Evolutionary conservation across 2,329 filamentous ascomycete species (phyloP).

Genomic region (Pestalotiopsis sp.): DNA sequence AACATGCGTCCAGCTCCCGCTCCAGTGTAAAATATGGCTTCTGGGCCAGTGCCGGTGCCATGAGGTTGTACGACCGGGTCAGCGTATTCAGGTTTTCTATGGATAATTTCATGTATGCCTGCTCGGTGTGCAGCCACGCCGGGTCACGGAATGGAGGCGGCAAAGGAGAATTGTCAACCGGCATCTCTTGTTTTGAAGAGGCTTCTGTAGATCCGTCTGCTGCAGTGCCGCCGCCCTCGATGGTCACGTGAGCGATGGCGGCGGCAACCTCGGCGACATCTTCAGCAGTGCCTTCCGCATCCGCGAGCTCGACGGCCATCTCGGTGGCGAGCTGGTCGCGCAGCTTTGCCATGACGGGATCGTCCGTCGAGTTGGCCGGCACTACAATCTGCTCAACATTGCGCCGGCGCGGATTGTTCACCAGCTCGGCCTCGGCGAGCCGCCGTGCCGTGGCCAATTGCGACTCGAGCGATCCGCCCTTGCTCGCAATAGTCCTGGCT

Average conservation of each 20-base stretch:
- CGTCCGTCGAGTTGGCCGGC: slow-evolving; percentile 48
- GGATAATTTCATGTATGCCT: slow-evolving; percentile 51
- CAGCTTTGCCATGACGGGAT: slow-evolving; percentile 50
- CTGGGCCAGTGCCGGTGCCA: slow-evolving; percentile 89
- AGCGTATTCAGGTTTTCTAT: slow-evolving; percentile 78
- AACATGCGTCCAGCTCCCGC: slow-evolving; percentile 80
- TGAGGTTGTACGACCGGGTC: slow-evolving; percentile 88
- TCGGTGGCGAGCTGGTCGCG: slow-evolving; percentile 33
- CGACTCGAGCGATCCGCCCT: slow-evolving; percentile 72
- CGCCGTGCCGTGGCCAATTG: slow-evolving; percentile 73
- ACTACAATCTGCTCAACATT: slow-evolving; percentile 50
- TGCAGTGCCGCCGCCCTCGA: too few relatives aligned
- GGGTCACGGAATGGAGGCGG: slow-evolving; percentile 73
- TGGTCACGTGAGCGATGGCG: slow-evolving; percentile 4
- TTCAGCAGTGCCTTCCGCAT: background rate
- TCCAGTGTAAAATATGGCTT: slow-evolving; percentile 89
- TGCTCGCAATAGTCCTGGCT: slow-evolving; percentile 74
- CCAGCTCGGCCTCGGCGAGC: slow-evolving; percentile 75
- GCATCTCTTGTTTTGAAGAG: background rate
- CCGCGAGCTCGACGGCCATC: slow-evolving; percentile 17
- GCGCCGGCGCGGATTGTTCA: slow-evolving; percentile 59
- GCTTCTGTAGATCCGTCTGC: too few relatives aligned
- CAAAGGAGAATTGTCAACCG: slow-evolving; percentile 31
- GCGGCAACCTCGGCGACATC: background rate
- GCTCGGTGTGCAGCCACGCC: slow-evolving; percentile 19